Percentiles rank a stretch among this genome's conserved stretches.
These are phyloP conservation scores for Cucurbita moschata DNA, from an alignment of 306 rosid genomes.

Conservation along the genomic window DNA sequence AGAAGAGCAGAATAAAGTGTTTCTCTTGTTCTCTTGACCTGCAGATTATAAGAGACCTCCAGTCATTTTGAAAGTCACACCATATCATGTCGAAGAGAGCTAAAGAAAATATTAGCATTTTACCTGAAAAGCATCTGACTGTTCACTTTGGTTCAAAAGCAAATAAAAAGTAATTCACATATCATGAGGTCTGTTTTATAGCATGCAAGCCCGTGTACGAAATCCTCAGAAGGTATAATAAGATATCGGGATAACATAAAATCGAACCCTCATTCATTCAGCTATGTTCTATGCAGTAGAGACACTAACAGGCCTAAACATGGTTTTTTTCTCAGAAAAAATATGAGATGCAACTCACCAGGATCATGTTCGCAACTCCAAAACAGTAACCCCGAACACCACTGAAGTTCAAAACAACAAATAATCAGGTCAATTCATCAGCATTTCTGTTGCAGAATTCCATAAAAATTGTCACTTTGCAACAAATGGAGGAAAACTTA, in stretches of 20 bases:
- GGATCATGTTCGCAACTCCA: constrained; percentile 86
- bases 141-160: neutral
- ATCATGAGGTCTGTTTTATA: neutral
- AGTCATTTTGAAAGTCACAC: constrained; percentile 1
- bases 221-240: neutral
- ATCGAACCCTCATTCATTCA: neutral
- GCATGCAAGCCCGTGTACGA: neutral
- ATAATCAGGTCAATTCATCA: constrained; percentile 7
- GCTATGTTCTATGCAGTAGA: neutral
- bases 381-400: constrained; percentile 88
- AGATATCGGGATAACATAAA: neutral
- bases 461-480: neutral
- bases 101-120: neutral
- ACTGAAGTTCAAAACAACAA: constrained; percentile 44
- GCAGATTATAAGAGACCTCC: constrained; percentile 19
- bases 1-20: constrained; percentile 82
- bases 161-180: neutral
- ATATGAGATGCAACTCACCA: constrained; percentile 40
- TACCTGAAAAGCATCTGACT: neutral
- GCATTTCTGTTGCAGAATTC: constrained; percentile 9
- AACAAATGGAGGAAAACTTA: neutral
- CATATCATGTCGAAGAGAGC: neutral
- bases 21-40: constrained; percentile 97
- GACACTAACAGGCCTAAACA: neutral
- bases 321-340: neutral